These are phyloP conservation scores for Suillus weaverae DNA, from an alignment of 768 basidiomycete genomes.

Conservation along the genomic window DNA sequence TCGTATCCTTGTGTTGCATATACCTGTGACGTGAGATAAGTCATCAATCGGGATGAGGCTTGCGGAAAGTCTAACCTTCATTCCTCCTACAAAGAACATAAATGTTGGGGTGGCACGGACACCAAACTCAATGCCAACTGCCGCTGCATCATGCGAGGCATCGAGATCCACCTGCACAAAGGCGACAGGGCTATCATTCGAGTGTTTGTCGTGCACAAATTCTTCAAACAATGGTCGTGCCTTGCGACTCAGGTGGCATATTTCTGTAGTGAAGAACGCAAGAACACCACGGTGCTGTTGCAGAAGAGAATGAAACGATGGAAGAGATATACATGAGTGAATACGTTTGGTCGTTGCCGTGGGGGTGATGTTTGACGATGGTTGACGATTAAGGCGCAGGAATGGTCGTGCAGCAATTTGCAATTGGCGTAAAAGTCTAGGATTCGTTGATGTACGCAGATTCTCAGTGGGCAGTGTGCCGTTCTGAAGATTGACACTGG, in stretches of 20 bases:
- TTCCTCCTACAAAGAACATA: slow-evolving; percentile 78
- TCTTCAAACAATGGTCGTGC: slow-evolving; percentile 81
- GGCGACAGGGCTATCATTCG: slow-evolving; percentile 48
- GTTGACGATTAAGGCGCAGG: background rate
- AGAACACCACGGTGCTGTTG: slow-evolving; percentile 67
- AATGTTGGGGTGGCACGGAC: slow-evolving; percentile 87
- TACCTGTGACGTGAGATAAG: slow-evolving; percentile 39
- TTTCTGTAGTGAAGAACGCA: slow-evolving; percentile 76
- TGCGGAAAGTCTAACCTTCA: slow-evolving; percentile 47
- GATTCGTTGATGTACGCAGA: background rate
- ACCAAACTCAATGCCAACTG: slow-evolving; percentile 60
- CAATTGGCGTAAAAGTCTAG: background rate
- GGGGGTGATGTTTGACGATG: background rate
- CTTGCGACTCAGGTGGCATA: slow-evolving; percentile 77
- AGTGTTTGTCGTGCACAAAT: slow-evolving; percentile 67
- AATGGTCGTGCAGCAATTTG: background rate
- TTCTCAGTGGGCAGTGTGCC: background rate
- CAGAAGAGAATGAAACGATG: slow-evolving; percentile 70
- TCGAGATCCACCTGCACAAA: slow-evolving; percentile 86
- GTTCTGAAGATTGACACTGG: background rate
- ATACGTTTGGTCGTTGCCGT: background rate
- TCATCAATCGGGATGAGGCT: background rate
- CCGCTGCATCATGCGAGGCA: slow-evolving; percentile 54
- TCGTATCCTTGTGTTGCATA: slow-evolving; percentile 74
- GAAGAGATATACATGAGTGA: slow-evolving; percentile 24